Percentiles rank a stretch among this genome's conserved stretches.
Evolutionary conservation across 2,329 filamentous ascomycete species (phyloP).

Genomic region (Chaetomiaceae sp.): DNA sequence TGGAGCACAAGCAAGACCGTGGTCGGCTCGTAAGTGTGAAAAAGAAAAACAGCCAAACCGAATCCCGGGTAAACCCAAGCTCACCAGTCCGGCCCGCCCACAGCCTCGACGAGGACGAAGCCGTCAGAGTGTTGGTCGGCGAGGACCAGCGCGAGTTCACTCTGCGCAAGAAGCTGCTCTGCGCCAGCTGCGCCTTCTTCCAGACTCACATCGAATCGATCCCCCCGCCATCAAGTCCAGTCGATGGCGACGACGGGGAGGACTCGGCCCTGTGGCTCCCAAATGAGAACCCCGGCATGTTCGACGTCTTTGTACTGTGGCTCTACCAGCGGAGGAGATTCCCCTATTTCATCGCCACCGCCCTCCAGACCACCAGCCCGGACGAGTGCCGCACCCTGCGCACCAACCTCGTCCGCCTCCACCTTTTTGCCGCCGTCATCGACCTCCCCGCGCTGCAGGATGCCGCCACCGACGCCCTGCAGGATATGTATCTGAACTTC

Average conservation of each 20-base stretch:
- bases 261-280: conserved; percentile 35
- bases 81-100: background rate
- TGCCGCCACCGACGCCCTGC: conserved; percentile 52
- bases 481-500: conserved; percentile 54
- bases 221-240: conserved; percentile 16
- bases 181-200: conserved; percentile 45
- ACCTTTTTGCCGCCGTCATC: conserved; percentile 52
- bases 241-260: conserved; percentile 14
- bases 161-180: conserved; percentile 38
- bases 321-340: conserved; percentile 43
- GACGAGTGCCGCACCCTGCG: conserved; percentile 36
- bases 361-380: conserved; percentile 26
- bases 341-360: conserved; percentile 39
- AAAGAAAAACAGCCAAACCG: background rate
- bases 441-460: conserved; percentile 49
- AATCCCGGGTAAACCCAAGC: background rate
- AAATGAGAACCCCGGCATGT: conserved; percentile 47
- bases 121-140: conserved; percentile 31
- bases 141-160: conserved; percentile 29
- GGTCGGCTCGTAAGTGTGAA: conserved; percentile 20
- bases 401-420: conserved; percentile 52
- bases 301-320: conserved; percentile 50
- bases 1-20: conserved; percentile 18
- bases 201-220: conserved; percentile 39
- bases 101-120: conserved; percentile 23